Evolutionary conservation across 2,329 filamentous ascomycete species (phyloP).

Genomic region (Monosporascus sp.): DNA sequence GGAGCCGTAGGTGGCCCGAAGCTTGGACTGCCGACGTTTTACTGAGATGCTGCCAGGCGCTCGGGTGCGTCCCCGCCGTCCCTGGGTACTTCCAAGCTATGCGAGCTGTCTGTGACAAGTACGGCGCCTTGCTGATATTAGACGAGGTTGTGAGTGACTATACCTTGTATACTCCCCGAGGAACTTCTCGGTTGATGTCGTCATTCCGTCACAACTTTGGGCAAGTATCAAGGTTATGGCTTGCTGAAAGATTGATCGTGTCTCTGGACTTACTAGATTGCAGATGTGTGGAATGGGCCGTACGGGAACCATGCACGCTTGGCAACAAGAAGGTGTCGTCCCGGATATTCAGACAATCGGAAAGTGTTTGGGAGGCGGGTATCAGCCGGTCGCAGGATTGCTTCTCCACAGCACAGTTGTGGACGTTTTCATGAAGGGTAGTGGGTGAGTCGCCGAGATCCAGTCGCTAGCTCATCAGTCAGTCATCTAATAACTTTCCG

Average conservation of each 20-base stretch:
- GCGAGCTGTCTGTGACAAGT: conserved; percentile 60
- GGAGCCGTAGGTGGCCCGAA: conserved; percentile 52
- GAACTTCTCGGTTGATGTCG: too few relatives aligned
- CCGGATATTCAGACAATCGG: conserved; percentile 64
- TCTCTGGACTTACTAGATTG: too few relatives aligned
- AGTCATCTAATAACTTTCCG: background rate
- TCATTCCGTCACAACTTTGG: too few relatives aligned
- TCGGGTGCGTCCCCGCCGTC: conserved; percentile 64
- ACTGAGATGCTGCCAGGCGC: conserved; percentile 15
- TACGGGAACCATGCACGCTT: conserved; percentile 54
- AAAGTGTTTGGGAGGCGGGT: conserved; percentile 62
- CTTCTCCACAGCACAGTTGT: conserved; percentile 49
- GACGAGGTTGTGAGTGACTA: conserved; percentile 53
- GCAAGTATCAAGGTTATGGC: too few relatives aligned
- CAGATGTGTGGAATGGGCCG: conserved; percentile 63
- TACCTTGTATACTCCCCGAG: too few relatives aligned
- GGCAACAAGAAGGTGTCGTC: conserved; percentile 51
- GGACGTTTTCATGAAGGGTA: conserved; percentile 34
- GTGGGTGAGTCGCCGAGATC: conserved; percentile 20
- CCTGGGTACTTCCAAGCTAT: conserved; percentile 67
- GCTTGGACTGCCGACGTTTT: background rate
- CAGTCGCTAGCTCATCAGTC: background rate
- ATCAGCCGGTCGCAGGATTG: conserved; percentile 55
- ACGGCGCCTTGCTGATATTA: conserved; percentile 70
- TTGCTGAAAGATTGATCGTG: too few relatives aligned